These are phyloP conservation scores for Erythrophleum ivorense DNA, from an alignment of 331 rosid species.

Conservation along the genomic window DNA sequence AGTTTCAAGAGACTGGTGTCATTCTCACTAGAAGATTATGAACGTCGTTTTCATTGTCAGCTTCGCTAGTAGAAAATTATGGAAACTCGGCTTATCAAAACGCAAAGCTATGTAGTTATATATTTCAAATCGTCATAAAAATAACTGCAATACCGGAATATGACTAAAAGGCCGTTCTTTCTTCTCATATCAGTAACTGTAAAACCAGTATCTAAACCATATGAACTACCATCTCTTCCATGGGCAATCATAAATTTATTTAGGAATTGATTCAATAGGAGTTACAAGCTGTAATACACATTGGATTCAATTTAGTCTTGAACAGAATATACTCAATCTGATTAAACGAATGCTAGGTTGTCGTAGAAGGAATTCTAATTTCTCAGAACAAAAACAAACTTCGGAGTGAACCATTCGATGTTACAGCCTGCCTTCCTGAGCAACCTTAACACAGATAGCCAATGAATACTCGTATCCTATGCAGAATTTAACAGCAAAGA, in stretches of 20 bases:
- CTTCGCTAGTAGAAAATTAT: no score
- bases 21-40: no score
- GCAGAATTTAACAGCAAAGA: conserved; percentile 28
- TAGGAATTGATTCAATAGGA: conserved; percentile 38
- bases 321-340: conserved; percentile 32
- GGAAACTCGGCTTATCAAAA: no score
- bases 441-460: conserved; percentile 35
- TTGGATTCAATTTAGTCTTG: background rate
- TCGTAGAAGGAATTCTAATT: conserved; percentile 27
- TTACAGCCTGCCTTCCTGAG: conserved; percentile 24
- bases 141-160: no score
- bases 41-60: no score
- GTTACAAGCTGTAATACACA: conserved; percentile 27
- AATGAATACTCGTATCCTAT: conserved; percentile 4
- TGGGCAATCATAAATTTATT: conserved; percentile 38
- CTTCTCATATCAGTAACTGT: conserved; percentile 5
- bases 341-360: conserved; percentile 36
- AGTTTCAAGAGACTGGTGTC: no score
- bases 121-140: no score
- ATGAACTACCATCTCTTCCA: conserved; percentile 26
- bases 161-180: background rate
- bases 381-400: conserved; percentile 32
- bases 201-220: conserved; percentile 10
- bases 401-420: conserved; percentile 26
- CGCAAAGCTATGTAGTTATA: no score